Evolutionary conservation across 2,329 filamentous ascomycete genomes (phyloP), one percentile per base, ranked within the genome.

Genomic region (Fusarium bulbicola): DNA sequence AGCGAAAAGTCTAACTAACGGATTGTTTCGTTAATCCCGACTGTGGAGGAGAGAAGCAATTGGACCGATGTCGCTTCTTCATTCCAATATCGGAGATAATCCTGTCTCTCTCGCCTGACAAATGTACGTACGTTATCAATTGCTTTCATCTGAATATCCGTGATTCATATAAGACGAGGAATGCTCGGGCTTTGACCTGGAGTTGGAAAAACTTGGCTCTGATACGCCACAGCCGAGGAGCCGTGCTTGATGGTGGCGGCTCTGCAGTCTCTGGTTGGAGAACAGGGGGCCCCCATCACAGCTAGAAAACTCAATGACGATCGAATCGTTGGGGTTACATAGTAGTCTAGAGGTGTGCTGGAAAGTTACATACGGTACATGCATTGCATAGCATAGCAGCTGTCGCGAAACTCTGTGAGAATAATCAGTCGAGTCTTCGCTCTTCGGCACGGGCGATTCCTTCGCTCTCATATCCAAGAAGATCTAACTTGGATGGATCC

Each of bases 51-150:
- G 58, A 59, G 58, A 32, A 57, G 36, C 24, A 10, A 16, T n/a
- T 50, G 42, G 24, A 57, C 71, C 71, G 71, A 74, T 74, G 67
- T 74, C 71, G 71, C 67, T 74, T 71, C 16, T 21, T 26, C 21
- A 67, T 24, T 37, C 49, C 49, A 66, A 40, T 34, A 70, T 71
- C 68, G 69, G 68, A 72, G 42, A 32, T 49, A 18, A 24, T 43
- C 36, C 20, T 49, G 54, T 40, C 52, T 59, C 36, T 54, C 60
- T 59, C 30, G 20, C 36, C 47, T 71, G 62, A 56, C 57, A 59
- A 56, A 46, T 39, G 34, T 10, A 18, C 3, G 39, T 14, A 20
- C 8, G 37, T 70, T 59, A 56, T 24, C 28, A 50, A 52, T 58
- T 43, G 24, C 14, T 42, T 45, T 65, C 24, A 13, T 47, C 32